Base-by-base conservation (phyloP, 352 stramenopile species). In the Peronospora belbahrii region DNA sequence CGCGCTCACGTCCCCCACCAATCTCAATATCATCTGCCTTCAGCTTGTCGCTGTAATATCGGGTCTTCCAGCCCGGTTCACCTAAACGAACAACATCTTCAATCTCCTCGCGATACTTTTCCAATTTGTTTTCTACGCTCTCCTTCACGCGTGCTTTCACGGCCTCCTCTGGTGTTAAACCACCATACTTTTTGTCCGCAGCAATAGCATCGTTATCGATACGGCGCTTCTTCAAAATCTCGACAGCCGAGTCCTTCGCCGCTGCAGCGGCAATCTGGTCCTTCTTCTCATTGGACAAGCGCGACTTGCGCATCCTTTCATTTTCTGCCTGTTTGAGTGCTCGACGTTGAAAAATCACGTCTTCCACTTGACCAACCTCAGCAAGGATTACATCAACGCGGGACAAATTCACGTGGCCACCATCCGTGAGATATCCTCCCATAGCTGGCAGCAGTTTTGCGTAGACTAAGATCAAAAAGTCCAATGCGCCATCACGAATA, bases 391-490 rank as follows among this genome's bases (percentile, higher is more conserved):
- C 87, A 61, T 98, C 94, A 0, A 98, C 94, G 14, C 89, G 76
- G 2, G 74, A 89, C 14, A 99, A 68, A 59, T 99, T 85, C 4
- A 99, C 89, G 3, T 97, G 69, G 2, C 95, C 96, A 17, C 86
- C 88, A 59, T 96, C 80, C 4, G 96, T 98, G 23, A 99, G 69
- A 57, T 99, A 99, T 24, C 91, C 95, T n/a, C 78, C 80, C 47
- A 94, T 77, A 9, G 75, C 72, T 0, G 79, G 74, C 4, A 93
- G 42, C 22, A 94, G 25, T 55, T 91, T 82, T 9, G 82, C 94
- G 71, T 99, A 99, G 15, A 98, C 84, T 58, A 98, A 94, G 24
- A 99, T 95, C 18, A 99, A 67, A 56, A 97, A 98, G 67, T 98
- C 95, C 27, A 99, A 64, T 1, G 90, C 97, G n/a, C 96, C 95